phyloP scores from a whole-genome alignment of 208 protist species.

The Porcisia deanei region DNA sequence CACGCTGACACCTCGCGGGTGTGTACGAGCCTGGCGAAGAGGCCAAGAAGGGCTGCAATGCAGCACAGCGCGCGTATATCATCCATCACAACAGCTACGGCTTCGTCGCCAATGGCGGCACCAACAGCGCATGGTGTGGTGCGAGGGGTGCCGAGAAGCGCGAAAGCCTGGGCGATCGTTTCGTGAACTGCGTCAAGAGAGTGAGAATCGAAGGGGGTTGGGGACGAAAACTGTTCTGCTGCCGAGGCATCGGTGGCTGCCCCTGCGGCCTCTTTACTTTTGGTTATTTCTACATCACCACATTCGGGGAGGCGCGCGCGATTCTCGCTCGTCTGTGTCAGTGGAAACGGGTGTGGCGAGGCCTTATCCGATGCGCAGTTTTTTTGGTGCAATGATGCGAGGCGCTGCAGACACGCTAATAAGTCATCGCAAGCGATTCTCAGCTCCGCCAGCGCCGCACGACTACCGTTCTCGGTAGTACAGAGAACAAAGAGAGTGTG shows the following conservation, averaged over 20 bases:
- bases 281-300: not conserved
- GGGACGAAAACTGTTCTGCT: not conserved
- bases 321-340: not conserved
- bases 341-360: not conserved
- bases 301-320: not conserved
- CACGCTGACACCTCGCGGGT: conserved; percentile 29
- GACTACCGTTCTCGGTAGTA: conserved; percentile 2
- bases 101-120: not conserved
- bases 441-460: not conserved
- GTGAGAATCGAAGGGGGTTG: not conserved
- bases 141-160: conserved; percentile 1
- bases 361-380: not conserved
- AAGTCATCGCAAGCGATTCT: not conserved
- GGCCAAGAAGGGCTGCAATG: conserved; percentile 15
- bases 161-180: conserved; percentile 1
- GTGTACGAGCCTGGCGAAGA: conserved; percentile 43
- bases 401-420: not conserved
- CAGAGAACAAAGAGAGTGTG: conserved; percentile 16
- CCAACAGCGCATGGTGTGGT: not conserved
- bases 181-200: not conserved
- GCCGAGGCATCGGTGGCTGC: not conserved
- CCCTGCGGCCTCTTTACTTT: not conserved
- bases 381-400: not conserved
- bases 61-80: conserved; percentile 29
- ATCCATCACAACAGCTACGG: conserved; percentile 9